Percentiles rank a stretch among this genome's conserved stretches.
These are phyloP conservation scores for Incumbomyces lentus DNA, from an alignment of 2,329 filamentous ascomycete species.

Conservation along the genomic window DNA sequence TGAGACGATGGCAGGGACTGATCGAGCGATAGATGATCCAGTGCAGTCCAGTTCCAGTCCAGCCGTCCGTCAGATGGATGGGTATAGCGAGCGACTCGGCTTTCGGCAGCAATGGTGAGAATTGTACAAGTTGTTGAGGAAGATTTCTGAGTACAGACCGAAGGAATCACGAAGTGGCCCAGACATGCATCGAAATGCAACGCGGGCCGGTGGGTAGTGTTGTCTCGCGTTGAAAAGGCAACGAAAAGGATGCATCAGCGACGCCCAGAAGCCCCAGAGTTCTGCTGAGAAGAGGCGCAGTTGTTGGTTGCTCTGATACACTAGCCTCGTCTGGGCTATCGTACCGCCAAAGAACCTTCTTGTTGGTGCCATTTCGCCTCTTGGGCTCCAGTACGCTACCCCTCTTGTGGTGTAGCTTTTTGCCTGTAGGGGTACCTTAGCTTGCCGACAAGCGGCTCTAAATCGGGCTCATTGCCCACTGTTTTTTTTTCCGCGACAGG, in stretches of 20 bases:
- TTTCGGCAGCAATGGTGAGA: neutral
- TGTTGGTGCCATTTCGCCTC: neutral
- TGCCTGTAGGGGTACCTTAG: too few species aligned
- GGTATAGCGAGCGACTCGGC: neutral
- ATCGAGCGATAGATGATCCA: too few species aligned
- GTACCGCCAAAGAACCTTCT: neutral
- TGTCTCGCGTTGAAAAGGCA: neutral
- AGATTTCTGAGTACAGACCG: neutral
- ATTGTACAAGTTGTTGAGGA: neutral
- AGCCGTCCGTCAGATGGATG: neutral
- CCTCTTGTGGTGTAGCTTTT: neutral
- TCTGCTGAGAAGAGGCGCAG: conserved; percentile 5
- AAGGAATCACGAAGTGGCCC: neutral
- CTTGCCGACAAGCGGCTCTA: neutral
- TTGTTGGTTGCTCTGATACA: neutral
- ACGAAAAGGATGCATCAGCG: neutral
- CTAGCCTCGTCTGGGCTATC: neutral
- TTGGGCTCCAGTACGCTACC: neutral
- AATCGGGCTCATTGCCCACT: neutral
- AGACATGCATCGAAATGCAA: conserved; percentile 4
- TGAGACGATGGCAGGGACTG: too few species aligned
- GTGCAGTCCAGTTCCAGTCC: too few species aligned
- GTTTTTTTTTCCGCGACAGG: too few species aligned
- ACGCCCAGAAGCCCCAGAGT: conserved; percentile 1
- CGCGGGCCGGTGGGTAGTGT: neutral